phyloP scores from a whole-genome alignment of 1,284 basidiomycete species.

The Pseudozyma hubeiensis region DNA sequence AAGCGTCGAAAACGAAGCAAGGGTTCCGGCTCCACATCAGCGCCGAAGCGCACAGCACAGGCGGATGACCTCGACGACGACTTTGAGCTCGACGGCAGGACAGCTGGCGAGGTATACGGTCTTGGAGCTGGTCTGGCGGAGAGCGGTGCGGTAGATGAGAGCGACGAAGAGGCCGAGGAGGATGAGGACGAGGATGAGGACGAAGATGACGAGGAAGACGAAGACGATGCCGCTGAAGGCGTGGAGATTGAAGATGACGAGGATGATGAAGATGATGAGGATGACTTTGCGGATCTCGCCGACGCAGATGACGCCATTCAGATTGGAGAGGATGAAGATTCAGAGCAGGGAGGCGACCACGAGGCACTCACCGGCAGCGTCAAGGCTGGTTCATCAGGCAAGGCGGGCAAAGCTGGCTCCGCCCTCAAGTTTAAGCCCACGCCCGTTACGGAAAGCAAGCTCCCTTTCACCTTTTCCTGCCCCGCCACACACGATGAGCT shows the following conservation, averaged over 20 bases:
- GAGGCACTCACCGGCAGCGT: conserved; percentile 33
- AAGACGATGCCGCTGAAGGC: conserved; percentile 39
- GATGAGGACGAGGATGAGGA: conserved; percentile 69
- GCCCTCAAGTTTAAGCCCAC: conserved; percentile 7
- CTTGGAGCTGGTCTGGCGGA: conserved; percentile 58
- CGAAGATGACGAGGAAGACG: conserved; percentile 47
- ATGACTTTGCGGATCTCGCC: conserved; percentile 58
- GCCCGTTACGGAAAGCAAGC: conserved; percentile 31
- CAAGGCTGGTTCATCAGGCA: conserved; percentile 17
- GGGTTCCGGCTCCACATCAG: conserved; percentile 57
- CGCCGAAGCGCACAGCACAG: conserved; percentile 72
- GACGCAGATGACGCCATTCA: conserved; percentile 54
- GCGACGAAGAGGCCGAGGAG: conserved; percentile 61
- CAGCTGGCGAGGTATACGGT: conserved; percentile 59
- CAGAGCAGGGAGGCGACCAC: conserved; percentile 43
- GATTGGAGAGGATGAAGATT: conserved; percentile 62
- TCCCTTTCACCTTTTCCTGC: conserved; percentile 92
- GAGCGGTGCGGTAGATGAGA: conserved; percentile 69
- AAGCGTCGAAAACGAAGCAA: conserved; percentile 55
- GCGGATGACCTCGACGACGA: conserved; percentile 94
- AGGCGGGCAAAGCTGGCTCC: conserved; percentile 10
- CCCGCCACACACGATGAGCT: conserved; percentile 88
- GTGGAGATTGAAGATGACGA: conserved; percentile 48
- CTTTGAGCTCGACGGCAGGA: conserved; percentile 71
- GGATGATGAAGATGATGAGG: conserved; percentile 71